These are phyloP conservation scores for Phytophthora sp. DNA, from an alignment of 352 stramenopile species.

Conservation along the genomic window DNA sequence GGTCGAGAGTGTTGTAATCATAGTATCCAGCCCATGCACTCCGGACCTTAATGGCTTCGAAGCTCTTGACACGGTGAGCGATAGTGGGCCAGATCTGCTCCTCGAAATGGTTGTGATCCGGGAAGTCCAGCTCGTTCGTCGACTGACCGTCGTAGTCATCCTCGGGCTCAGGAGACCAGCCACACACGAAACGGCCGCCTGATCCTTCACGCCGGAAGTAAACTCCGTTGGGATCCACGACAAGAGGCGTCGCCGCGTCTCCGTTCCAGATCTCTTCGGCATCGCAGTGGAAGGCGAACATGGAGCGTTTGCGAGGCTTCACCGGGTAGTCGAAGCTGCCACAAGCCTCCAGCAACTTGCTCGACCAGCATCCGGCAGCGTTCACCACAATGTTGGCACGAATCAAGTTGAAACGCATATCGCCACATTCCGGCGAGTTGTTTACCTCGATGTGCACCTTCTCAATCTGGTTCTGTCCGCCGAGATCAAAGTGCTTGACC, in stretches of 20 bases:
- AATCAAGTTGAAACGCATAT: constrained; percentile 39
- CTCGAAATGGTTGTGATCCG: constrained; percentile 77
- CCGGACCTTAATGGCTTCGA: constrained; percentile 84
- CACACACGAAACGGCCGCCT: constrained; percentile 75
- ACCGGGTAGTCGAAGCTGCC: constrained; percentile 79
- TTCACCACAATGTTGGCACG: constrained; percentile 76
- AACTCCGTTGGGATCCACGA: constrained; percentile 77
- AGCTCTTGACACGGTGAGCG: constrained; percentile 70
- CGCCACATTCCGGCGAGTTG: constrained; percentile 24
- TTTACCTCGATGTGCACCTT: constrained; percentile 60
- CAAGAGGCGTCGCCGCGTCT: constrained; percentile 62
- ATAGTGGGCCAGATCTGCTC: constrained; percentile 86
- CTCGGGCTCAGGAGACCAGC: constrained; percentile 61
- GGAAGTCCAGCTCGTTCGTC: constrained; percentile 69
- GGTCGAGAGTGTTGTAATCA: constrained; percentile 90
- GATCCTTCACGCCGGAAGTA: constrained; percentile 83
- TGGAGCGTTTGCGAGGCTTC: constrained; percentile 73
- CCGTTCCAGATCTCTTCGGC: constrained; percentile 81
- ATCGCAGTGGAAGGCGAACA: constrained; percentile 83
- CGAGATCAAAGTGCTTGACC: constrained; percentile 68
- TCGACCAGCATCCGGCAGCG: constrained; percentile 71
- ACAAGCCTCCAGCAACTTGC: constrained; percentile 70
- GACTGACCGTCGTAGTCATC: constrained; percentile 70
- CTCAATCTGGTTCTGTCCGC: constrained; percentile 59
- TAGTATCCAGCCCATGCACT: constrained; percentile 85